Base-by-base conservation (phyloP, 768 basidiomycete genomes). In the Obba rivulosa region DNA sequence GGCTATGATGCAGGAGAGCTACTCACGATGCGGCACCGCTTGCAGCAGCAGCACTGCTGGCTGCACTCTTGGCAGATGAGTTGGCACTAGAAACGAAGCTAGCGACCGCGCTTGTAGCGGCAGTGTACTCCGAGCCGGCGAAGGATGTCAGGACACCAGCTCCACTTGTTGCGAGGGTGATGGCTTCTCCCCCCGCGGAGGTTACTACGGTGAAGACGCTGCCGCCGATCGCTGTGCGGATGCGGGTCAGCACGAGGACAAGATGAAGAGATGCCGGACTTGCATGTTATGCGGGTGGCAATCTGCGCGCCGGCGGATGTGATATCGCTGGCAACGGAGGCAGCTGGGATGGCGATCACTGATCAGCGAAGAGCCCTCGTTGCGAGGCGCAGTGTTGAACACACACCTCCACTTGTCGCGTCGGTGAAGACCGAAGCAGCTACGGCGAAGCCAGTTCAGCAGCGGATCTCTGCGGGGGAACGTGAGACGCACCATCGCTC, bases 161-260 rank as follows among this genome's bases (percentile, higher is more conserved):
- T 25, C 64, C 66, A 43, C 62, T 59, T 58, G 72, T 36, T 22
- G 80, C 83, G 17, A 87, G 71, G 0, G 83, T 86, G 49, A 84
- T 64, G 1, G 74, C 83, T 38, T 71, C 56, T 10, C 83, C 84
- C 7, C 81, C 85, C 9, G 60, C 73, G 36, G 75, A 78, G 14
- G 79, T 81, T 23, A 86, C 64, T 17, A 85, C 60, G 13, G 79
- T 86, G 43, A 70, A 65, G 2, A 69, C 76, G 8, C 66, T 49
- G 13, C 77, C 83, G n/a, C 69, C 80, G 47, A 73, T 57, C 24
- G 81, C 85, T 86, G 44, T 31, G 39, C 25, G 3, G 2, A 10
- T n/a, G n/a, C 17, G 4, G 14, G n/a, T 36, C 16, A 42, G 31
- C 24, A 13, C 20, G 14, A 20, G 16, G n/a, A 34, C 4, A 35